phyloP scores from a whole-genome alignment of 441 rosid species.

The Pelargonium myrrhifolium region DNA sequence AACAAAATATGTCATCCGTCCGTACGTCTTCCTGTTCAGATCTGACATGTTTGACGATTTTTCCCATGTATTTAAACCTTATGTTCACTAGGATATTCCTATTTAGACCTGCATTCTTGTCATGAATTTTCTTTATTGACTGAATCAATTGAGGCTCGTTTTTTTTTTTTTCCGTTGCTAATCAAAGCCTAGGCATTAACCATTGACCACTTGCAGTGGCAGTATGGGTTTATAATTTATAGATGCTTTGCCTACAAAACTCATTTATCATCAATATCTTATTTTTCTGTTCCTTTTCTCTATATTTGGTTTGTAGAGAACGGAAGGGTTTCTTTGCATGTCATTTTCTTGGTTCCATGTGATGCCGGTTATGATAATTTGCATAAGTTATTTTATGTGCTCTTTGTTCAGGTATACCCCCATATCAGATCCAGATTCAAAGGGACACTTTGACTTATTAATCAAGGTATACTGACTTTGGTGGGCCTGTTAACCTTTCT shows the following conservation, averaged over 20 bases:
- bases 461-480: constrained; percentile 53
- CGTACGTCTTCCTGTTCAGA: constrained; percentile 53
- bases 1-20: constrained; percentile 78
- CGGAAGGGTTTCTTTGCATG: constrained; percentile 2
- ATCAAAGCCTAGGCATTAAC: neutral
- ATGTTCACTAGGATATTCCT: neutral
- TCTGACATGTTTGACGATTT: constrained; percentile 12
- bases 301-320: neutral
- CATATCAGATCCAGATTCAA: constrained; percentile 82
- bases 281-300: neutral
- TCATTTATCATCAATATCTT: neutral
- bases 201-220: neutral
- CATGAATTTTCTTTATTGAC: neutral
- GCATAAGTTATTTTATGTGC: constrained; percentile 10
- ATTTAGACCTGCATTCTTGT: neutral
- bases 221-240: neutral
- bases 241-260: neutral
- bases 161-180: neutral
- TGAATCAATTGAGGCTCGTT: constrained; percentile 1
- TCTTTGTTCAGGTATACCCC: constrained; percentile 70
- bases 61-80: neutral
- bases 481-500: constrained; percentile 11
- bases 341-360: constrained; percentile 4
- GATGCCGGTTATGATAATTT: neutral
- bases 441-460: constrained; percentile 81